Percentiles rank a stretch among this genome's conserved stretches.
These are phyloP conservation scores for Cyberlindnera euphorbiiphila DNA, from an alignment of 805 yeast genomes.

Conservation along the genomic window DNA sequence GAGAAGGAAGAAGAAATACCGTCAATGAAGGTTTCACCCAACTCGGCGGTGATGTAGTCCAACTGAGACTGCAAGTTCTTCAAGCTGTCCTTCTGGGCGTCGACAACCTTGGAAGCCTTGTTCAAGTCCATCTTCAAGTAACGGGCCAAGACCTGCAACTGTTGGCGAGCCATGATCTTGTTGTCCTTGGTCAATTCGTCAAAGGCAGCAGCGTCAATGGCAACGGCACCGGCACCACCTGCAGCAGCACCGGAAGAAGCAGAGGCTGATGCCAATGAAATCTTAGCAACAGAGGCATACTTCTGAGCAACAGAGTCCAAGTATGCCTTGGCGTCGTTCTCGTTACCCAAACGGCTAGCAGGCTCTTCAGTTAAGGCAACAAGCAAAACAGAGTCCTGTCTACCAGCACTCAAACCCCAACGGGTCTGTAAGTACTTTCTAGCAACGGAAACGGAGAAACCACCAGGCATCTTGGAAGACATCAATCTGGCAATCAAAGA, in stretches of 20 bases:
- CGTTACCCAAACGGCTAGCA: slow-evolving; percentile 78
- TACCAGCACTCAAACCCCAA: slow-evolving; percentile 90
- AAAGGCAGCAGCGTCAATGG: slow-evolving; percentile 92
- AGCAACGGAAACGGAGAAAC: slow-evolving; percentile 87
- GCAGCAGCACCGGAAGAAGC: slow-evolving; percentile 42
- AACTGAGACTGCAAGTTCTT: slow-evolving; percentile 81
- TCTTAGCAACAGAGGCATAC: slow-evolving; percentile 80
- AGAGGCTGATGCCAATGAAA: slow-evolving; percentile 66
- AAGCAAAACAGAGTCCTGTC: slow-evolving; percentile 89
- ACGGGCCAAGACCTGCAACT: slow-evolving; percentile 87
- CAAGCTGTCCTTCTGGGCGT: slow-evolving; percentile 77
- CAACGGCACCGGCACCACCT: slow-evolving; percentile 74
- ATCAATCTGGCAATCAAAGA: slow-evolving; percentile 86
- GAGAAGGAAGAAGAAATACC: slow-evolving; percentile 92
- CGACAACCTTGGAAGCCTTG: slow-evolving; percentile 81
- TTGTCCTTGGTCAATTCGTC: slow-evolving; percentile 56
- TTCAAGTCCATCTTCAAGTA: slow-evolving; percentile 90
- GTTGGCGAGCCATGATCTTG: slow-evolving; percentile 46
- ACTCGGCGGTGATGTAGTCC: slow-evolving; percentile 67
- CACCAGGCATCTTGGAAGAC: slow-evolving; percentile 99
- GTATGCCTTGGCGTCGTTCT: slow-evolving; percentile 85
- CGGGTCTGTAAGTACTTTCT: slow-evolving; percentile 88
- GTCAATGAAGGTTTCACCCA: slow-evolving; percentile 89
- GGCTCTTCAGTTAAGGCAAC: slow-evolving; percentile 88
- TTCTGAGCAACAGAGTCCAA: slow-evolving; percentile 79